Percentiles rank a stretch among this genome's conserved stretches.
These are phyloP conservation scores for Sicyos edulis DNA, from an alignment of 306 rosid genomes.

Conservation along the genomic window DNA sequence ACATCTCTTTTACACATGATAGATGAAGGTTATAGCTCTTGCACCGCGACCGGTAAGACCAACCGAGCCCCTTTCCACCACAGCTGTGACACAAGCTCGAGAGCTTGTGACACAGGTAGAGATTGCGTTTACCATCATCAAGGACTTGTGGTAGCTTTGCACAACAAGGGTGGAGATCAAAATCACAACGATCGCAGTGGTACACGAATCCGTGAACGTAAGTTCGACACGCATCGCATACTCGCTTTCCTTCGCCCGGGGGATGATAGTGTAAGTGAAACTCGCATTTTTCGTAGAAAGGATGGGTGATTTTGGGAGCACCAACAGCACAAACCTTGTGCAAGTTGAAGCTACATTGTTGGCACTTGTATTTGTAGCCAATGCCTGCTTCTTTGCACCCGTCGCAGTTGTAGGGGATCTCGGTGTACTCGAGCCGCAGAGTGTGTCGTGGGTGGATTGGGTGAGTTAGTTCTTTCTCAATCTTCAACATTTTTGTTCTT, in stretches of 20 bases:
- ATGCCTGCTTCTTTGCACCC: conserved; percentile 59
- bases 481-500: background rate
- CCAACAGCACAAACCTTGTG: conserved; percentile 45
- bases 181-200: conserved; percentile 44
- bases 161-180: conserved; percentile 55
- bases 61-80: conserved; percentile 44
- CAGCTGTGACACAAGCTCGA: conserved; percentile 36
- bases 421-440: conserved; percentile 40
- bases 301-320: conserved; percentile 26
- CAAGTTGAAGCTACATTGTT: conserved; percentile 34
- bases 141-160: conserved; percentile 50
- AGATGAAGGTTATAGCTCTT: conserved; percentile 43
- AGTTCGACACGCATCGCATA: conserved; percentile 43
- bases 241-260: conserved; percentile 28
- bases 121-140: conserved; percentile 35
- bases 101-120: conserved; percentile 38
- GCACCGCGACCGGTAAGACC: conserved; percentile 45
- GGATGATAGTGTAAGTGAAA: conserved; percentile 35
- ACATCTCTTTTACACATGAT: conserved; percentile 48
- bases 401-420: conserved; percentile 46
- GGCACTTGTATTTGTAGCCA: conserved; percentile 48
- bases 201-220: conserved; percentile 42
- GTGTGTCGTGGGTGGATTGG: conserved; percentile 43
- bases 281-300: conserved; percentile 40
- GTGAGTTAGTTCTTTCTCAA: conserved; percentile 33